Evolutionary conservation across 805 yeast genomes (phyloP).

Genomic region (Schizosaccharomyces japonicus): DNA sequence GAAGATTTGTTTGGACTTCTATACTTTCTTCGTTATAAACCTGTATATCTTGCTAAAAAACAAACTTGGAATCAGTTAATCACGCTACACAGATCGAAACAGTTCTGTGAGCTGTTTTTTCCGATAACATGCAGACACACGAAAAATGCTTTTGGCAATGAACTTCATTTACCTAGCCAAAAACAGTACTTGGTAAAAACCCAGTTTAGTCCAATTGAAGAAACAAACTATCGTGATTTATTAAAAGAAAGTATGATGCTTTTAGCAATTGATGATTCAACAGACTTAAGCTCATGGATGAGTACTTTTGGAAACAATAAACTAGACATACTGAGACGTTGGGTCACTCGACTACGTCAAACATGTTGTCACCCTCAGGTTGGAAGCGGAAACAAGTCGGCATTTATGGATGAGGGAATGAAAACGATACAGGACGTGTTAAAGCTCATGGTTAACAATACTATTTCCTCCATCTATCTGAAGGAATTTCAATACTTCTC

Average conservation of each 20-base stretch:
- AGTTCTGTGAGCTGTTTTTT: conserved; percentile 30
- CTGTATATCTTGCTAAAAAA: conserved; percentile 25
- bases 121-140: conserved; percentile 52
- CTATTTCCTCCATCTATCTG: conserved; percentile 34
- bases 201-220: conserved; percentile 64
- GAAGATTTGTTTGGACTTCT: conserved; percentile 49
- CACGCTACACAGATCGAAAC: conserved; percentile 10
- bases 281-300: no score
- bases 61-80: conserved; percentile 13
- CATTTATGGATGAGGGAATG: conserved; percentile 15
- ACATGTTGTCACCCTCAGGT: conserved; percentile 54
- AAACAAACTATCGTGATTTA: conserved; percentile 46
- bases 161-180: conserved; percentile 61
- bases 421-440: conserved; percentile 47
- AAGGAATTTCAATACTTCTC: no score
- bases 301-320: neutral
- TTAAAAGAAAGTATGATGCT: conserved; percentile 8
- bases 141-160: conserved; percentile 54
- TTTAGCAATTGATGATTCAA: conserved; percentile 9
- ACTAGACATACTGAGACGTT: conserved; percentile 21
- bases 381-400: conserved; percentile 14
- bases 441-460: conserved; percentile 34
- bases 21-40: conserved; percentile 40
- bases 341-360: conserved; percentile 51
- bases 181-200: conserved; percentile 40